Conservation (phyloP, 352 stramenopile species). For the Phytophthora pluvialis region DNA sequence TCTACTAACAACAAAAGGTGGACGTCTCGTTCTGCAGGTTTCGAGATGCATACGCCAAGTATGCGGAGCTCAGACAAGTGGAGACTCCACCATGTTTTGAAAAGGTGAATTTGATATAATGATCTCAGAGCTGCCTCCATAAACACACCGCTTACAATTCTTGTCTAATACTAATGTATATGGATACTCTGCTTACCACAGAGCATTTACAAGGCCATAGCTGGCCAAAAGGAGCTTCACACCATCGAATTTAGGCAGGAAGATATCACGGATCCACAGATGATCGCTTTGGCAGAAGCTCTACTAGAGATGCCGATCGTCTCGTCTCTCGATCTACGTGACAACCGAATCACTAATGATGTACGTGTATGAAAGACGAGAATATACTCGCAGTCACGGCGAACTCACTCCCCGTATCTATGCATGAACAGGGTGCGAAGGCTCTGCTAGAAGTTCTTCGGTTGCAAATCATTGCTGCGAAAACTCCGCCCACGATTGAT, state of each 20-base stretch:
- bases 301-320: slow-evolving; percentile 81
- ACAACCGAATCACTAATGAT: slow-evolving; percentile 84
- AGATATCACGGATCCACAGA: slow-evolving; percentile 80
- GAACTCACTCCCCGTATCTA: neutral
- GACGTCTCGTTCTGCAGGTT: slow-evolving; percentile 44
- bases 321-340: slow-evolving; percentile 73
- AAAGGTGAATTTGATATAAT: slow-evolving; percentile 36
- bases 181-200: slow-evolving; percentile 17
- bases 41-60: slow-evolving; percentile 68
- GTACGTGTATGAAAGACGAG: slow-evolving; percentile 35
- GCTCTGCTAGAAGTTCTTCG: slow-evolving; percentile 78
- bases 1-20: neutral
- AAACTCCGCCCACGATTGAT: slow-evolving; percentile 59
- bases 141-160: neutral
- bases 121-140: neutral
- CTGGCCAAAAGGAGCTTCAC: slow-evolving; percentile 79
- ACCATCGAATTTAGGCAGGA: slow-evolving; percentile 78
- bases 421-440: slow-evolving; percentile 60
- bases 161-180: neutral
- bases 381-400: too few species aligned
- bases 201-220: slow-evolving; percentile 89
- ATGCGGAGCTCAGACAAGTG: slow-evolving; percentile 64
- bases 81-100: slow-evolving; percentile 78
- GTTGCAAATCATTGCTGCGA: slow-evolving; percentile 76
- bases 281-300: slow-evolving; percentile 80